These are phyloP conservation scores for Starmerella apis DNA, from an alignment of 805 yeast species.

Conservation along the genomic window DNA sequence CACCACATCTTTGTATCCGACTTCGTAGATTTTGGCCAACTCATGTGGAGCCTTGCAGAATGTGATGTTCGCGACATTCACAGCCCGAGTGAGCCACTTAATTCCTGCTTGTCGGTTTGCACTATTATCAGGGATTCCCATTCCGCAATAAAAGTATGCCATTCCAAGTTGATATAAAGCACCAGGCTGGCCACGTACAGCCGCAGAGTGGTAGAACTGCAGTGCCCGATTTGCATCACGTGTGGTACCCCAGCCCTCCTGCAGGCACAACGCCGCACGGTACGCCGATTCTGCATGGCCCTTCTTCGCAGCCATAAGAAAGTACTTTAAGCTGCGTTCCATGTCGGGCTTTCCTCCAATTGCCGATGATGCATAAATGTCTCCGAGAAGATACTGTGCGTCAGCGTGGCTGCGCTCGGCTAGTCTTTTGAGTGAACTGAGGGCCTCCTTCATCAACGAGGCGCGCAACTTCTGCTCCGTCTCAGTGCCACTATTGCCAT, in stretches of 20 bases:
- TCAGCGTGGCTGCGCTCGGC: constrained; percentile 75
- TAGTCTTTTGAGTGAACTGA: constrained; percentile 54
- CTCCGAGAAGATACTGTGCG: constrained; percentile 88
- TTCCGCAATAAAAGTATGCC: constrained; percentile 68
- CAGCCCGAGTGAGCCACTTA: constrained; percentile 84
- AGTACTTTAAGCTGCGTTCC: constrained; percentile 62
- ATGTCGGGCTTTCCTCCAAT: constrained; percentile 63
- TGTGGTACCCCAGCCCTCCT: constrained; percentile 87
- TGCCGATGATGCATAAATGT: constrained; percentile 75
- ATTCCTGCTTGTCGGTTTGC: constrained; percentile 75
- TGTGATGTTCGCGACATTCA: constrained; percentile 69
- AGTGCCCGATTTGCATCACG: constrained; percentile 79
- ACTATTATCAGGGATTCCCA: constrained; percentile 63
- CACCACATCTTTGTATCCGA: constrained; percentile 78
- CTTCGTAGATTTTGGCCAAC: constrained; percentile 69
- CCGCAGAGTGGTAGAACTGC: constrained; percentile 75
- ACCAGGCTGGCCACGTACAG: constrained; percentile 87
- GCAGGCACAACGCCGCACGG: constrained; percentile 82
- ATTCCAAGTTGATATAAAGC: constrained; percentile 91
- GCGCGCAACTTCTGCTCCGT: constrained; percentile 20
- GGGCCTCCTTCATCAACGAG: constrained; percentile 67
- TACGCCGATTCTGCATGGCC: constrained; percentile 88
- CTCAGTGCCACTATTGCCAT: not conserved
- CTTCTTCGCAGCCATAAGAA: constrained; percentile 85
- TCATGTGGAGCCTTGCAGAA: constrained; percentile 93